Percentiles rank a stretch among this genome's conserved stretches.
phyloP scores from a whole-genome alignment of 2,329 filamentous ascomycete species.

The Blastomyces silverae region DNA sequence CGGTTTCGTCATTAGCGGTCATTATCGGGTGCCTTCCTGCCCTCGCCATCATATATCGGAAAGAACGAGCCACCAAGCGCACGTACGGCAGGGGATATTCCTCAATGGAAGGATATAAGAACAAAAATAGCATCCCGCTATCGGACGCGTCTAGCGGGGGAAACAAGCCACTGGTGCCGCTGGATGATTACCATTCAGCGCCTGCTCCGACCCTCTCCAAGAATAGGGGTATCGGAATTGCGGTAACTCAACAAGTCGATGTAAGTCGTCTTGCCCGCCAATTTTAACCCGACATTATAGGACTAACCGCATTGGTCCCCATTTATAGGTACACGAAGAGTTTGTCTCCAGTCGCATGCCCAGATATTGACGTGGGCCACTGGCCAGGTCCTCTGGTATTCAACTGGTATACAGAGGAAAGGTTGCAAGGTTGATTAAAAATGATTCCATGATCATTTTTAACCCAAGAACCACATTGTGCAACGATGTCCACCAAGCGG shows the following conservation, averaged over 20 bases:
- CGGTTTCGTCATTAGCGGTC: slow-evolving; percentile 8
- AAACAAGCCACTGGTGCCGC: background rate
- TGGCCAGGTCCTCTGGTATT: background rate
- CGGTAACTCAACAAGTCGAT: slow-evolving; percentile 8
- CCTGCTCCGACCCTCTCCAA: slow-evolving; percentile 4
- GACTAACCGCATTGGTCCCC: background rate
- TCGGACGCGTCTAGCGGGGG: background rate
- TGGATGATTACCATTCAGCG: background rate
- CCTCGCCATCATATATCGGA: slow-evolving; percentile 13
- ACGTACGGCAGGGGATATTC: slow-evolving; percentile 7
- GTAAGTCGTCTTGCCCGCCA: background rate
- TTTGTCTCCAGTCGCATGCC: background rate
- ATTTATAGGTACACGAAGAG: slow-evolving; percentile 6
- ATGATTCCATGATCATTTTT: background rate
- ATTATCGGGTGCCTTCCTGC: slow-evolving; percentile 14
- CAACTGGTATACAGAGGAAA: background rate
- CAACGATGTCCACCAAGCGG: background rate
- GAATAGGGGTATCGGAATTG: slow-evolving; percentile 1
- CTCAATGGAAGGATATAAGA: background rate
- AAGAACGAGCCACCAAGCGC: slow-evolving; percentile 8
- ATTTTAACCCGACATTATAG: background rate
- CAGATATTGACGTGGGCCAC: background rate
- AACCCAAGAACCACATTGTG: background rate
- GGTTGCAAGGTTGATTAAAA: background rate
- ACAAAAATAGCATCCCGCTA: slow-evolving; percentile 12